Conservation (phyloP, 1,139 yeast species). For the Geotrichum cucujoidarum region DNA sequence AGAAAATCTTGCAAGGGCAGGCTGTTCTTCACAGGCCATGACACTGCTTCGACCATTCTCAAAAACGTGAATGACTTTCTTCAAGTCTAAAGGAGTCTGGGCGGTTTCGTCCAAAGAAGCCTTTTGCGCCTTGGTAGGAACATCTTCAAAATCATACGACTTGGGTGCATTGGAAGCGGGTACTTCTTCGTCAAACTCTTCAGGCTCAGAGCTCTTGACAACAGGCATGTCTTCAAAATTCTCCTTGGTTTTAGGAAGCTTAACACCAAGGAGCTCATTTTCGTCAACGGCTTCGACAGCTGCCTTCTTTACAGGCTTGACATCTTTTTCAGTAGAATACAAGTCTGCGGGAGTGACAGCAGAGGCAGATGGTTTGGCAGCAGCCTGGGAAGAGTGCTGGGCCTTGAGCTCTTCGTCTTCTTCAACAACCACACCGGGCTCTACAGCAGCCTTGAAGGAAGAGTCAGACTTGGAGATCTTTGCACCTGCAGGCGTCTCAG, state of each 20-base stretch:
- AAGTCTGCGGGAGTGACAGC: neutral
- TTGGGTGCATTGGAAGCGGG: too few relatives aligned
- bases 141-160: neutral
- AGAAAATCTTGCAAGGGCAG: slow-evolving; percentile 1
- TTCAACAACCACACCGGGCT: neutral
- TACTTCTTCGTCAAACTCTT: too few relatives aligned
- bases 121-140: neutral
- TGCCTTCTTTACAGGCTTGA: neutral
- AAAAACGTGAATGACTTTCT: neutral
- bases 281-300: neutral
- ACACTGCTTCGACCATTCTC: slow-evolving; percentile 7
- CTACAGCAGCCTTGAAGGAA: neutral
- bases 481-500: neutral
- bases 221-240: too few relatives aligned
- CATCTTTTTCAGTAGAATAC: neutral
- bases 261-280: neutral
- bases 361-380: neutral
- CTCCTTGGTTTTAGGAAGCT: too few relatives aligned
- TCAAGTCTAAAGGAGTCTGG: neutral
- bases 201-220: too few relatives aligned
- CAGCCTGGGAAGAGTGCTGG: neutral
- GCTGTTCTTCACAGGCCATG: slow-evolving; percentile 6
- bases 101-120: too few relatives aligned
- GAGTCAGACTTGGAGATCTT: neutral
- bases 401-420: neutral